Evolutionary conservation across 148 eudicot species (phyloP), one percentile per base, ranked within the genome.

Genomic region (Beta vulgaris): DNA sequence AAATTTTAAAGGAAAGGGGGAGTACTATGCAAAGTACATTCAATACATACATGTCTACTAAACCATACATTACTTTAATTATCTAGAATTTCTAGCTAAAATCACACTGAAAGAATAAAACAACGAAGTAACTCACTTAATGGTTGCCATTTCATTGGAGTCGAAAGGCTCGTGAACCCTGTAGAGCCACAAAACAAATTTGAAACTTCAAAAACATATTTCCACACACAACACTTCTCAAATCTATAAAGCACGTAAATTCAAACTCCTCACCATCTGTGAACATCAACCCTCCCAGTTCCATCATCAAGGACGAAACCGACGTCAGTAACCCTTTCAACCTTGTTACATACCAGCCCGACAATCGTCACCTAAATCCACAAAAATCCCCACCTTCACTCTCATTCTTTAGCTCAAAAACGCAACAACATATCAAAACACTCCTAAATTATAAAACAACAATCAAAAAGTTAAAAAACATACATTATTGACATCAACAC

Each of bases 221-320:
- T 40, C 25, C 3, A 54, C 1, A 74, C 37, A 71, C 19, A 3
- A 1, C 36, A 18, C 39, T 14, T 42, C 16, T 40, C 31, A 65
- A 66, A 54, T 13, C 7, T 64, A 59, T 6, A 62, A 39, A 77
- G 23, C 61, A 26, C 54, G 73, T 35, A 54, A 59, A 74, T 37
- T n/a, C 28, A 76, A 67, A 74, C 58, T 16, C 49, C 11, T 60
- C 73, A 93, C 99, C 99, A 95, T 92, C 90, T 87, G n/a, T 79
- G 87, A 72, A 96, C 90, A 65, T 85, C 84, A 71, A 92, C 80
- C 61, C 85, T 89, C 21, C 98, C 99, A 3, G 97, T 91, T 49
- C 99, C 99, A 80, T 95, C 99, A 79, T 92, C 94, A 31, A 95
- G 71, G 36, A 73, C 76, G 49, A 95, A 95, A 12, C 86, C 79